phyloP scores from a whole-genome alignment of 1,284 basidiomycete species.

The Cronartium quercuum region DNA sequence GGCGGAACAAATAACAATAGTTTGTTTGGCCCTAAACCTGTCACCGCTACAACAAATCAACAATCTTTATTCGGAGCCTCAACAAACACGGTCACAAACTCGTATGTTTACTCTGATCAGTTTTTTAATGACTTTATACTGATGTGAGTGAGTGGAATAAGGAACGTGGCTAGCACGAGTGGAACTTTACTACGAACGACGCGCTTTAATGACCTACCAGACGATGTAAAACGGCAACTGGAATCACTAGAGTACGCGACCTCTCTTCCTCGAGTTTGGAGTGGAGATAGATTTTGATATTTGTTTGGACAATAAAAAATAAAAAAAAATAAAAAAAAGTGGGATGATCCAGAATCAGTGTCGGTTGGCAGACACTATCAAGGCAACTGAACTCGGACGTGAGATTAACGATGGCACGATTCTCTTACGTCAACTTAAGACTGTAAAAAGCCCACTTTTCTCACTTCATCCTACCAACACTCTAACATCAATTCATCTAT shows the following conservation, averaged over 20 bases:
- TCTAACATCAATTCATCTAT: background rate
- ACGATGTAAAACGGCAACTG: constrained; percentile 25
- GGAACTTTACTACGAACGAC: constrained; percentile 8
- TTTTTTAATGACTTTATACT: background rate
- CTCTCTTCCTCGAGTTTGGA: background rate
- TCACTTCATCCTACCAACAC: background rate
- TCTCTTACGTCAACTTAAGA: constrained; percentile 12
- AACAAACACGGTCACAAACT: background rate
- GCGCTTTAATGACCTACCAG: constrained; percentile 30
- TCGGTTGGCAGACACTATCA: constrained; percentile 17
- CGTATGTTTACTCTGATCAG: background rate
- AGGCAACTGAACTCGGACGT: constrained; percentile 18
- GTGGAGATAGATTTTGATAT: background rate
- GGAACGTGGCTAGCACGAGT: no score
- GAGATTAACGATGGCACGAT: constrained; percentile 26
- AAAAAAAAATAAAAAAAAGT: background rate
- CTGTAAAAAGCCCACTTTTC: background rate
- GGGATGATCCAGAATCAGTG: constrained; percentile 34
- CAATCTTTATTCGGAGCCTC: background rate
- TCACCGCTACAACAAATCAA: background rate
- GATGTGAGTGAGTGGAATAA: background rate
- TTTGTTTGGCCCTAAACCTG: constrained; percentile 5
- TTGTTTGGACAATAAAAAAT: no score
- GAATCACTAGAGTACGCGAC: constrained; percentile 26
- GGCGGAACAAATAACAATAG: background rate